These are phyloP conservation scores for Suillus americanus DNA, from an alignment of 768 basidiomycete genomes.

Conservation along the genomic window DNA sequence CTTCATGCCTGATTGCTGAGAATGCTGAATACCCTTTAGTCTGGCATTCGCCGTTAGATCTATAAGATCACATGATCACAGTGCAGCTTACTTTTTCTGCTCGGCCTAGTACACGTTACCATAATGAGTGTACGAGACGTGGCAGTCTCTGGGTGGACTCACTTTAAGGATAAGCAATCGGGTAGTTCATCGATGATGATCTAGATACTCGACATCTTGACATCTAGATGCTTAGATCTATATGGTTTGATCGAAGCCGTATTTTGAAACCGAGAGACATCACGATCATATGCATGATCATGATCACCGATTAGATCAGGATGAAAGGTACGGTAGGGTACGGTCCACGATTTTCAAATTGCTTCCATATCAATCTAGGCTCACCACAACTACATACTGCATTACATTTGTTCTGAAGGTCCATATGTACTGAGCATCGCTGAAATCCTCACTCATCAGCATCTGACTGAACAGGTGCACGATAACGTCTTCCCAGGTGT, in stretches of 20 bases:
- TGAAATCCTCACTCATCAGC: background rate
- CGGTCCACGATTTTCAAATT: background rate
- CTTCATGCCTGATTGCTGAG: background rate
- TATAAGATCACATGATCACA: background rate
- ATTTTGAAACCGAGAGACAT: background rate
- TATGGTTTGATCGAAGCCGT: background rate
- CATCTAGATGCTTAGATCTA: background rate
- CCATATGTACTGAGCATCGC: no score
- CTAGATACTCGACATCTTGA: background rate
- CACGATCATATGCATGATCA: background rate
- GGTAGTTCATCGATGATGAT: background rate
- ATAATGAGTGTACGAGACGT: background rate
- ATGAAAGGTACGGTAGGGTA: background rate
- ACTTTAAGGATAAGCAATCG: background rate
- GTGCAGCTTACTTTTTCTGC: background rate
- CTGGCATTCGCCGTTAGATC: background rate
- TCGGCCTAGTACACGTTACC: background rate
- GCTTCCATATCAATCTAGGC: background rate
- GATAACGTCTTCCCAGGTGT: background rate
- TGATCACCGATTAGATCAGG: slow-evolving; percentile 1
- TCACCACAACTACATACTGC: background rate
- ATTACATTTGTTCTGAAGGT: background rate
- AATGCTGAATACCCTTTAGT: background rate
- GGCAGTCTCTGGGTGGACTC: background rate
- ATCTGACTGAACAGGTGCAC: background rate